phyloP scores from a whole-genome alignment of 495 filamentous ascomycete species.

The Clohesyomyces aquaticus region DNA sequence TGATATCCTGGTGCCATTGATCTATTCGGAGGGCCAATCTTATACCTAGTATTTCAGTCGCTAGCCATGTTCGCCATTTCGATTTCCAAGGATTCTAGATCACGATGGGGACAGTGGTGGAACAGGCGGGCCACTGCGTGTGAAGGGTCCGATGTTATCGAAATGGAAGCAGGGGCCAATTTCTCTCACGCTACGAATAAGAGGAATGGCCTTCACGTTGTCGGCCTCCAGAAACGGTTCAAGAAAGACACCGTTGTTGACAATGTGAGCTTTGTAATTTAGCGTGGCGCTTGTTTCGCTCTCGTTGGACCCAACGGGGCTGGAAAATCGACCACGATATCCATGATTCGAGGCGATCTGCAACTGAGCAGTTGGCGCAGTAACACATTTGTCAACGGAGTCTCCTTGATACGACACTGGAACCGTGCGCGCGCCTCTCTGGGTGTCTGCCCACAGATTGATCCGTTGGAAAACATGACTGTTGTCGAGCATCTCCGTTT shows the following conservation, averaged over 20 bases:
- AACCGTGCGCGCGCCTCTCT: constrained; percentile 66
- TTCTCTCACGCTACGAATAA: constrained; percentile 44
- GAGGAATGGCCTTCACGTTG: constrained; percentile 71
- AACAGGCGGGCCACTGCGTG: no score
- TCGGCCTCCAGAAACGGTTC: constrained; percentile 66
- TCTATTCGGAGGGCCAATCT: constrained; percentile 77
- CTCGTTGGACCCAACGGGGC: constrained; percentile 85
- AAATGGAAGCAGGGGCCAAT: no score
- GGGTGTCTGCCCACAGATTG: constrained; percentile 76
- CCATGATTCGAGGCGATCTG: constrained; percentile 77
- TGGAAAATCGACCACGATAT: constrained; percentile 84
- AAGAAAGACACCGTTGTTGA: constrained; percentile 70
- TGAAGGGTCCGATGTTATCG: no score
- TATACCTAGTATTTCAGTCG: constrained; percentile 80
- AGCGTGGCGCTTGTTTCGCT: constrained; percentile 75
- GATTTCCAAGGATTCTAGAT: no score
- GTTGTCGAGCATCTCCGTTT: constrained; percentile 65
- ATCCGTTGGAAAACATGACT: constrained; percentile 57
- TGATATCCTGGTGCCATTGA: constrained; percentile 70
- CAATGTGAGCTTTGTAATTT: constrained; percentile 76
- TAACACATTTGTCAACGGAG: constrained; percentile 73
- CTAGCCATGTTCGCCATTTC: no score
- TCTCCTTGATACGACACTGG: constrained; percentile 65
- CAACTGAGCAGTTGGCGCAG: constrained; percentile 49
- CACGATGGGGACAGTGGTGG: no score